A percentile compares a stretch with the other conserved stretches of the same genome.
phyloP scores from a whole-genome alignment of 2,329 filamentous ascomycete species.

The Rhinocladiella similis region DNA sequence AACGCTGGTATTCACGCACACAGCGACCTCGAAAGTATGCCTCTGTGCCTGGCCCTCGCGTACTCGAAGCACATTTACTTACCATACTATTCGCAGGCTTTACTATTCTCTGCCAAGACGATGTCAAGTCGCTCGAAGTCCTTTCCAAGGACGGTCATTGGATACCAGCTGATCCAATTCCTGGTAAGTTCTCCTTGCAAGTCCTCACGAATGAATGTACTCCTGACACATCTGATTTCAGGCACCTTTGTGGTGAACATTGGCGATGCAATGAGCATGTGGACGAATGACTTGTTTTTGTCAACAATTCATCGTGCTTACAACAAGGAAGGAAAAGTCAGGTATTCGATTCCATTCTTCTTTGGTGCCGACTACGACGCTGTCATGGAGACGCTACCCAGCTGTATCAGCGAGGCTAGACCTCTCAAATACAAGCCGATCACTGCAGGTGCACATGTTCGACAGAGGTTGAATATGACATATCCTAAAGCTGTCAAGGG shows the following conservation, averaged over 20 bases:
- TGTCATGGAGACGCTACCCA: constrained; percentile 2
- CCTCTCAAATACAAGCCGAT: background rate
- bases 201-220: no score
- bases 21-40: background rate
- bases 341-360: constrained; percentile 44
- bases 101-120: no score
- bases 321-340: constrained; percentile 36
- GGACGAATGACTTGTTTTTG: constrained; percentile 43
- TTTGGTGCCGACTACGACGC: constrained; percentile 10
- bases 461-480: no score
- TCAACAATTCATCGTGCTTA: constrained; percentile 42
- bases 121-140: no score
- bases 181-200: no score
- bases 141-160: background rate
- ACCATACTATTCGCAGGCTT: no score
- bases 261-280: constrained; percentile 42
- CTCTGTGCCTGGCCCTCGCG: background rate
- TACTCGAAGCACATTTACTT: background rate
- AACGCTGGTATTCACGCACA: background rate
- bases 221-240: no score
- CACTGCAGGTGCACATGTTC: background rate
- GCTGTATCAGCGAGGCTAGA: background rate
- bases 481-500: no score
- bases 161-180: constrained; percentile 41
- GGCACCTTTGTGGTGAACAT: constrained; percentile 49